Evolutionary conservation across 805 yeast genomes (phyloP), one percentile per base, ranked within the genome.

Genomic region (Zygotorulaspora florentina): DNA sequence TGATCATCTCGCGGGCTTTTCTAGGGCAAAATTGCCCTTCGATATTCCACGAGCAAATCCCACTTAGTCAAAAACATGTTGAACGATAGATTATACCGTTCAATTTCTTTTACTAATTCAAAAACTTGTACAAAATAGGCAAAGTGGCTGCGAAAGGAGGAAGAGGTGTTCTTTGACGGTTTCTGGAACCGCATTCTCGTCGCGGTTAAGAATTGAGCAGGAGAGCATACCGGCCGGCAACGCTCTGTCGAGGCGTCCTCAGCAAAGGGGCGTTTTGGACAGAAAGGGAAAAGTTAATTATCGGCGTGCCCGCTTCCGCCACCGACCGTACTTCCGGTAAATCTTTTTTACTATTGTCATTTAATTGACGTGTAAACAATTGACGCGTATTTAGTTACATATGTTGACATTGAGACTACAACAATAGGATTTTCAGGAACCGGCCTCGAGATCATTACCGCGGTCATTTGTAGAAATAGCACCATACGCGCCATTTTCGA

Each of bases 401-500:
- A 20, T 7, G 4, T 20, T 20, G 25, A 7, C 25, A 7, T 20
- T 20, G 25, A 20, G 7, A 7, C 16, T 31, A 31, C 35, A 11
- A n/a, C 17, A 5, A 17, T 13, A 9, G 11, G 10, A 6, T 15
- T 2, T 11, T 34, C 36, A 38, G 2, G 27, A 28, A 16, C 43
- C 35, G 23, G 34, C 30, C 13, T 37, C 53, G 35, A 27, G 17
- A 37, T 40, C 39, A 18, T 28, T 30, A 11, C 37, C 53, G 37
- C 27, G 13, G 36, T 43, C 41, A 23, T 41, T 40, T 5, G 45
- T 18, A 37, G 55, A 45, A 15, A 55, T 39, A 35, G 57, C 49
- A 9, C 56, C 56, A 30, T 56, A 55, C 25, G 45, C 47, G 11
- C 48, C 48, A 35, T 33, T 39, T 18, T 46, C 44, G 8, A 27